phyloP scores from a whole-genome alignment of 2,329 filamentous ascomycete genomes.

The Leptographium radiaticola region DNA sequence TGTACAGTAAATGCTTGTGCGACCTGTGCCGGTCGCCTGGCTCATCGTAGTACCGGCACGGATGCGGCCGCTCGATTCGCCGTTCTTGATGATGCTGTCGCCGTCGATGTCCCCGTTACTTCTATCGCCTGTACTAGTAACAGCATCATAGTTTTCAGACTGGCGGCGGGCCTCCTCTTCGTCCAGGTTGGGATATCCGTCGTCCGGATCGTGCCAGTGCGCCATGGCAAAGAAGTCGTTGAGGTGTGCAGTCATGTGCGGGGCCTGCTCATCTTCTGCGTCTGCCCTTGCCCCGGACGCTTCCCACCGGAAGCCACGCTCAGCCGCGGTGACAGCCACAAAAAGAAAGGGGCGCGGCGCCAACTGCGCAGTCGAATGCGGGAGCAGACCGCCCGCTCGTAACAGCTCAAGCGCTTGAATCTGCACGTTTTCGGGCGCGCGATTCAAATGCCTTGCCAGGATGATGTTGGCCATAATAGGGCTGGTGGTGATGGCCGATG shows the following conservation, averaged over 20 bases:
- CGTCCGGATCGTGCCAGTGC: slow-evolving; percentile 62
- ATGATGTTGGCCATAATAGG: slow-evolving; percentile 62
- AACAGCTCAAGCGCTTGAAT: slow-evolving; percentile 71
- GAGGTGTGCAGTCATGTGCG: slow-evolving; percentile 41
- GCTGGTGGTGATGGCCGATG: slow-evolving; percentile 1
- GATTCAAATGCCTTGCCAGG: slow-evolving; percentile 67
- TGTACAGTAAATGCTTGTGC: background rate
- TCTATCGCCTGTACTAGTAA: slow-evolving; percentile 9
- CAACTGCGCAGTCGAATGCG: slow-evolving; percentile 57
- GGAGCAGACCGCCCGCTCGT: slow-evolving; percentile 64
- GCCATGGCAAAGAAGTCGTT: slow-evolving; percentile 83
- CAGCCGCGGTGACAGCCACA: slow-evolving; percentile 52
- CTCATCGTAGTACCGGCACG: background rate
- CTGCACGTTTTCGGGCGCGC: slow-evolving; percentile 62
- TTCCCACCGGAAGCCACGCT: slow-evolving; percentile 23
- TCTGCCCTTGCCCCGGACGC: background rate
- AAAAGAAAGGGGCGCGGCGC: slow-evolving; percentile 72
- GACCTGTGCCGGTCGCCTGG: background rate
- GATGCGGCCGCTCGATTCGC: slow-evolving; percentile 1
- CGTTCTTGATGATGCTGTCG: slow-evolving; percentile 7
- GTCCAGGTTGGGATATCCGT: slow-evolving; percentile 66
- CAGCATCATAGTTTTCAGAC: slow-evolving; percentile 5
- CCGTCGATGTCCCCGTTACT: background rate
- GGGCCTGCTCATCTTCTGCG: slow-evolving; percentile 13
- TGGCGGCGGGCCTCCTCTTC: slow-evolving; percentile 25